Base-by-base conservation (phyloP, 805 yeast genomes). In the Candida quercuum region DNA sequence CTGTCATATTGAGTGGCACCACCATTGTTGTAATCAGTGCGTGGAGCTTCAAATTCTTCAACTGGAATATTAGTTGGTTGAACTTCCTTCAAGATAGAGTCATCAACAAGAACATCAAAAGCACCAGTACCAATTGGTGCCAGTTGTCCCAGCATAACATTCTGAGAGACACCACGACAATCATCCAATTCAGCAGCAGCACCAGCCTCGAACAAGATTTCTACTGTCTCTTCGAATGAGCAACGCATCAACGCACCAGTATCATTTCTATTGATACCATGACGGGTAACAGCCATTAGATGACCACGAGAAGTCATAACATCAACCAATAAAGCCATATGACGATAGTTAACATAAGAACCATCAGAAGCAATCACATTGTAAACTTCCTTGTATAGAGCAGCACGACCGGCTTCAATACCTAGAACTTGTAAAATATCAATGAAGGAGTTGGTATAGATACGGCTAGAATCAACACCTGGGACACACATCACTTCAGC, bases 241-340 rank as follows among this genome's bases (percentile, higher is more conserved):
- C 97, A 93, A 66, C 99, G 80, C 99, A 93, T 93, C 58, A 93
- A 74, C 2, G 99, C 99, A 66, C 99, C 99, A 22, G 99, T 93
- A 49, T 93, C 96, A 27, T 95, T 85, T 67, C 99, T 82, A 66
- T 93, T 93, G 66, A 93, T 91, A 76, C 99, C 99, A 60, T 93
- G 99, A 76, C 99, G 94, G 31, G 98, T 91, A 55, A 93, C 89
- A 28, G 99, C 98, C 86, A 94, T 91, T 63, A 93, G 72, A 59
- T 91, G 96, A 56, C 99, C 99, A 58, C 96, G 82, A 28, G 95
- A 86, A 2, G 99, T 93, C 99, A 93, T 93, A 27, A 89, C 94
- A 69, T 93, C 99, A 41, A 93, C 98, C 54, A 93, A 73, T 53
- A 93, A 70, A 5, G 99, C 97, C 93, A 93, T 83, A 57, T 93